A percentile compares a stretch with the other conserved stretches of the same genome.
phyloP scores from a whole-genome alignment of 1,284 basidiomycete genomes.

The Cutaneotrichosporon sp. region DNA sequence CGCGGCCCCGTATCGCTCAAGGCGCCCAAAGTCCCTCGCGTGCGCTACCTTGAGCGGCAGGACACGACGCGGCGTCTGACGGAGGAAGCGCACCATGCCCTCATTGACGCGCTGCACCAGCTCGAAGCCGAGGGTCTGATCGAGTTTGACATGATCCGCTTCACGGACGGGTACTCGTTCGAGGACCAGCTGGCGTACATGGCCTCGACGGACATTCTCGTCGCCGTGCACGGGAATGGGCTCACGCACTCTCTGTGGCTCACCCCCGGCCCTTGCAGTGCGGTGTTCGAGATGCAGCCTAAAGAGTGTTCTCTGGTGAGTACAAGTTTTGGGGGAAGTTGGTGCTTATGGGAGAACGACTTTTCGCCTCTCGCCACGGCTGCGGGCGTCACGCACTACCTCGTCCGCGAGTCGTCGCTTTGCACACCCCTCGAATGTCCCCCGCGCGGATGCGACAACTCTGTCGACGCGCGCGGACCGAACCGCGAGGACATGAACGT shows the following conservation, averaged over 20 bases:
- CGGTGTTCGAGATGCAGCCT: conserved; percentile 49
- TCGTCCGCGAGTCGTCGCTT: conserved; percentile 17
- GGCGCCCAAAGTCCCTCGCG: conserved; percentile 4
- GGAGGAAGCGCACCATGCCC: conserved; percentile 24
- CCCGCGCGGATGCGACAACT: conserved; percentile 7
- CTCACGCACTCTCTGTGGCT: conserved; percentile 72
- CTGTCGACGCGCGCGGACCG: background rate
- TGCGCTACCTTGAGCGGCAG: conserved; percentile 38
- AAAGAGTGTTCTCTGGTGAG: conserved; percentile 13
- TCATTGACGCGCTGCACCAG: conserved; percentile 47
- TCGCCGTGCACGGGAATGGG: conserved; percentile 54
- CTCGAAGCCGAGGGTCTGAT: conserved; percentile 9
- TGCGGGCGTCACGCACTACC: conserved; percentile 24
- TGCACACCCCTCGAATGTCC: conserved; percentile 11
- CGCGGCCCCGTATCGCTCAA: conserved; percentile 7
- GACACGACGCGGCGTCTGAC: conserved; percentile 55
- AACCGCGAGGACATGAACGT: conserved; percentile 10
- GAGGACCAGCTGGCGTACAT: conserved; percentile 12
- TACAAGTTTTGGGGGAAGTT: background rate
- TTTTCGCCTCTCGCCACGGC: conserved; percentile 27
- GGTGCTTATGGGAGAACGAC: conserved; percentile 17
- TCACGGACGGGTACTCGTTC: conserved; percentile 3
- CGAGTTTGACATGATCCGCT: conserved; percentile 5
- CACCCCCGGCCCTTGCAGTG: conserved; percentile 60
- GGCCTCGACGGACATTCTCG: conserved; percentile 49